Evolutionary conservation across 495 filamentous ascomycete species (phyloP).

Genomic region (Penicillium cinerascens): DNA sequence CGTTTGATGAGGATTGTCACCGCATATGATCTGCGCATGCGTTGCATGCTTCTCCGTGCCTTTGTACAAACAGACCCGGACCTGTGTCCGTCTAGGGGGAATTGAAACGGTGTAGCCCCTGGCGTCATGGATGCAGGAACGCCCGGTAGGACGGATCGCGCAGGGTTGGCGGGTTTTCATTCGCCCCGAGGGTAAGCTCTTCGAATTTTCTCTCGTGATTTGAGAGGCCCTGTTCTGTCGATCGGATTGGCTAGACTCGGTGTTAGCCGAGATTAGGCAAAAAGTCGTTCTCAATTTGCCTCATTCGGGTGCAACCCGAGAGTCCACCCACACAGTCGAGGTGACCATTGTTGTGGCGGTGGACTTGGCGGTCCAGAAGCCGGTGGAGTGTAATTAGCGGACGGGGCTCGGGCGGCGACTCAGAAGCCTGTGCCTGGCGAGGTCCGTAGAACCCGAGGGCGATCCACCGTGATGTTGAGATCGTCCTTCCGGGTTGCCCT

Average conservation of each 20-base stretch:
- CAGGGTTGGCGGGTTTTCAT: slow-evolving; percentile 8
- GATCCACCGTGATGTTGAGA: slow-evolving; percentile 1
- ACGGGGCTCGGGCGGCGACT: slow-evolving; percentile 1
- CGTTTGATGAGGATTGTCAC: slow-evolving; percentile 3
- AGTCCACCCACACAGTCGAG: not conserved
- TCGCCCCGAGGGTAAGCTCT: slow-evolving; percentile 1
- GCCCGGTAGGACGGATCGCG: slow-evolving; percentile 15
- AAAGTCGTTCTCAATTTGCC: slow-evolving; percentile 8
- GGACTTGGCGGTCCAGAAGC: not conserved
- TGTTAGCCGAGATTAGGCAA: slow-evolving; percentile 14
- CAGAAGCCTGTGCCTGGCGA: slow-evolving; percentile 16
- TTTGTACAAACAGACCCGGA: not conserved
- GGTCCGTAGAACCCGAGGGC: slow-evolving; percentile 12
- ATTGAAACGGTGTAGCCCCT: slow-evolving; percentile 9
- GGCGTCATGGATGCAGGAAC: slow-evolving; percentile 24
- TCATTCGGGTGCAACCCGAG: slow-evolving; percentile 11
- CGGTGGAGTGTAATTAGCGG: too few relatives aligned
- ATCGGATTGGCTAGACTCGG: slow-evolving; percentile 11
- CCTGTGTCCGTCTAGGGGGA: not conserved
- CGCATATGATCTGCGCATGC: not conserved
- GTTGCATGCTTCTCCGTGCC: not conserved
- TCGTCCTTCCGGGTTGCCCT: slow-evolving; percentile 8
- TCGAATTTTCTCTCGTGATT: not conserved
- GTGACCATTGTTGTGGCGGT: not conserved
- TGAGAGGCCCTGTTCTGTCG: not conserved